Base-by-base conservation (phyloP, 148 eudicot genomes). In the Rhododendron vialii region DNA sequence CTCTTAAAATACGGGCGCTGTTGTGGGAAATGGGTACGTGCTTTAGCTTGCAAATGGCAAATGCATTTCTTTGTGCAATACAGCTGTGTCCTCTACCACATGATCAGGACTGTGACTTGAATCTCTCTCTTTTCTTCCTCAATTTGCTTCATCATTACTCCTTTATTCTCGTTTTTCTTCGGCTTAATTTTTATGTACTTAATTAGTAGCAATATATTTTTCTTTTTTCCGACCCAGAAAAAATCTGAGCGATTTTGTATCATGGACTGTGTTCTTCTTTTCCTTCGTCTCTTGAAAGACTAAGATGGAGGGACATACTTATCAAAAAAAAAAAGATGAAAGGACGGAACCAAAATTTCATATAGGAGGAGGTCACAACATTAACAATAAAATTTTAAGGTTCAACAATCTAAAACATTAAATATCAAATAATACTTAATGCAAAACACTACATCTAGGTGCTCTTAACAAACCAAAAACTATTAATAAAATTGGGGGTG, bases 51-150 rank as follows among this genome's bases (percentile, higher is more conserved):
- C 81, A 45, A n/a, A 78, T 77, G 55, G 33, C 81, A 2, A 3
- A 78, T 45, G 80, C 80, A 76, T 78, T 78, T 78, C 55, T 55
- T 47, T 47, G 53, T 78, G 81, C 35, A n/a, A 22, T 38, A 45
- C 81, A 78, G 48, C 51, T 43, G 50, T 43, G 30, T 41, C 55
- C 30, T 55, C 17, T 7, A 3, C 15, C 55, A 9, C 51, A 18
- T 41, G 28, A 20, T 20, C 35, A 26, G 75, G 36, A n/a, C 50
- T 78, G 7, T 41, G 2, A 9, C 81, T 30, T 1, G 0, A 55
- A 15, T 55, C 59, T 55, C 28, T 24, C 17, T 78, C 13, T 24
- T 24, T 45, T 43, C 12, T 43, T 78, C 22, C 47, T 76, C 11
- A 2, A 6, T 47, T 78, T 45, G 55, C 33, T 45, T 41, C 50